These are phyloP conservation scores for Herpetomonas samuelpessoai DNA, from an alignment of 208 protist species.

Conservation along the genomic window DNA sequence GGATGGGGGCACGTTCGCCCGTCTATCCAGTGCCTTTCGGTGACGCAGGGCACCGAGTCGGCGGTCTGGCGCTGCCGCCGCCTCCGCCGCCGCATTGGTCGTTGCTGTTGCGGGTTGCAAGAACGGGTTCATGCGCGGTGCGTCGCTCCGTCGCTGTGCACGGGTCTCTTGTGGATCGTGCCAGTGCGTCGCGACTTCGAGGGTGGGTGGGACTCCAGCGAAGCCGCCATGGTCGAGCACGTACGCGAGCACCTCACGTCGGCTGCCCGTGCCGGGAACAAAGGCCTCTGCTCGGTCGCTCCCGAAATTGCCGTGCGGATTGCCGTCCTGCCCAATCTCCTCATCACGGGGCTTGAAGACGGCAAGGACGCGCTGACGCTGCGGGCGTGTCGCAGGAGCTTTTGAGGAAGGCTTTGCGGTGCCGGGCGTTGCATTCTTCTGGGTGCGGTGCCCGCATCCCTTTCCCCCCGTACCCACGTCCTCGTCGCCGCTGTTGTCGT, in stretches of 20 bases:
- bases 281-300: slow-evolving; percentile 46
- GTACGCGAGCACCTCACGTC: slow-evolving; percentile 71
- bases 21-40: too few species aligned
- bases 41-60: too few species aligned
- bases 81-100: not conserved
- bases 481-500: not conserved
- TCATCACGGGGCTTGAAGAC: slow-evolving; percentile 72
- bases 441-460: too few species aligned
- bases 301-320: slow-evolving; percentile 48
- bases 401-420: not conserved
- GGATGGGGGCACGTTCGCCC: not conserved
- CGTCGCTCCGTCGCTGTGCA: not conserved
- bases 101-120: too few species aligned
- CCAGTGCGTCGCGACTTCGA: slow-evolving; percentile 35
- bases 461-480: too few species aligned
- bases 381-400: not conserved
- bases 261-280: slow-evolving; percentile 53
- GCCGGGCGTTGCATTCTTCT: too few species aligned
- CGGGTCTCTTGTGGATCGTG: not conserved
- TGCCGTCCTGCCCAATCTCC: slow-evolving; percentile 51
- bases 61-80: not conserved
- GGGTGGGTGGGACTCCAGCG: slow-evolving; percentile 60
- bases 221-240: slow-evolving; percentile 54
- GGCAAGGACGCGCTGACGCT: slow-evolving; percentile 11
- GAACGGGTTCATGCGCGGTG: not conserved